These are phyloP conservation scores for Xylariaceae sp. DNA, from an alignment of 2,329 filamentous ascomycete species.

Conservation along the genomic window DNA sequence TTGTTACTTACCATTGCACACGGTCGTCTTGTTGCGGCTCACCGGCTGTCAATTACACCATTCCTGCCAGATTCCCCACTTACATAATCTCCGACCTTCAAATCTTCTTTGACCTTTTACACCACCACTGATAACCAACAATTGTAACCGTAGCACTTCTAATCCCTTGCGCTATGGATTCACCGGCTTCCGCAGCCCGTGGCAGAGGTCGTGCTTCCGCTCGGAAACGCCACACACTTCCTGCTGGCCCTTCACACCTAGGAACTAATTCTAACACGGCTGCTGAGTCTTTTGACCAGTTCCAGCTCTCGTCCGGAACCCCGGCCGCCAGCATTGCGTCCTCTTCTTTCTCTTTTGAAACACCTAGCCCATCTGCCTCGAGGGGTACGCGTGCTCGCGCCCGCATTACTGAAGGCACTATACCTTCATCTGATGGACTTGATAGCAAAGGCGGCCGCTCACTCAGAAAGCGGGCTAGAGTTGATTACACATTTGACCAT, in stretches of 20 bases:
- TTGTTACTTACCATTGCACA: conserved; percentile 10
- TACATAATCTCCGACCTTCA: conserved; percentile 43
- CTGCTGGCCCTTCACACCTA: conserved; percentile 30
- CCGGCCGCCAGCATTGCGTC: conserved; percentile 30
- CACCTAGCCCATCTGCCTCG: conserved; percentile 39
- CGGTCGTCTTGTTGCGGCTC: conserved; percentile 12
- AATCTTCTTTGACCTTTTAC: conserved; percentile 34
- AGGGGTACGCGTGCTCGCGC: conserved; percentile 52
- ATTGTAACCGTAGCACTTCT: not conserved
- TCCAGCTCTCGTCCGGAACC: conserved; percentile 30
- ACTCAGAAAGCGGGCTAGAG: conserved; percentile 60
- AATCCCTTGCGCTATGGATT: conserved; percentile 34
- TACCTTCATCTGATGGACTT: conserved; percentile 51
- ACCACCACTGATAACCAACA: conserved; percentile 23
- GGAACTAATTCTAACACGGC: conserved; percentile 21
- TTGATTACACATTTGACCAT: conserved; percentile 63
- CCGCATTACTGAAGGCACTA: conserved; percentile 47
- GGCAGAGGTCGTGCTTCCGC: conserved; percentile 35
- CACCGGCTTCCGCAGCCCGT: conserved; percentile 33
- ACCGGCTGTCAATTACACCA: conserved; percentile 20
- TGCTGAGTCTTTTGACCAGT: conserved; percentile 18
- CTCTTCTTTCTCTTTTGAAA: conserved; percentile 37
- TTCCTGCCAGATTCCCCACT: conserved; percentile 38
- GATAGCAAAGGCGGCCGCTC: conserved; percentile 64
- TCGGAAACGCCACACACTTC: conserved; percentile 38